A percentile compares a stretch with the other conserved stretches of the same genome.
Evolutionary conservation across 2,329 filamentous ascomycete genomes (phyloP).

Genomic region (Ophiostoma triangulosporum): DNA sequence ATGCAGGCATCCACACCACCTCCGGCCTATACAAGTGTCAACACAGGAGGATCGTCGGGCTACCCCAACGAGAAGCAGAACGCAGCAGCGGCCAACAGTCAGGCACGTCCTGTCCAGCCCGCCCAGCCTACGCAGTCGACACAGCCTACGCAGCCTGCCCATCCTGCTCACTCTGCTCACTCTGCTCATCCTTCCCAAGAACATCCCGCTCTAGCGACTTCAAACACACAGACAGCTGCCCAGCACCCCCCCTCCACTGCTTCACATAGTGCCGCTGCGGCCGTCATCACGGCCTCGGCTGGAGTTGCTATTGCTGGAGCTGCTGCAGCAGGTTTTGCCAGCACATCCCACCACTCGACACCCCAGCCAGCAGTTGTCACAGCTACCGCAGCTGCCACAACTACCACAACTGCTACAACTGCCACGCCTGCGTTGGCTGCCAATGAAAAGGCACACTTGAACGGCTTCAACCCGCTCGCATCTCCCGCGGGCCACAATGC

Average conservation of each 20-base stretch:
- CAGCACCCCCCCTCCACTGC: neutral
- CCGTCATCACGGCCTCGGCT: constrained; percentile 14
- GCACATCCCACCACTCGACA: neutral
- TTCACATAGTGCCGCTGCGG: constrained; percentile 3
- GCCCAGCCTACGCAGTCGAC: constrained; percentile 5
- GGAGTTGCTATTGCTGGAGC: constrained; percentile 4
- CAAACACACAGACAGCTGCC: neutral
- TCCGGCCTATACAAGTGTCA: constrained; percentile 85
- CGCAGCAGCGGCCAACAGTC: neutral
- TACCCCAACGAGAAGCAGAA: constrained; percentile 69
- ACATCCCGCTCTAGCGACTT: neutral
- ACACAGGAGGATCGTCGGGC: constrained; percentile 41
- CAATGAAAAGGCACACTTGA: constrained; percentile 7
- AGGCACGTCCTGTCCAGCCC: neutral
- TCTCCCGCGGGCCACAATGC: constrained; percentile 36
- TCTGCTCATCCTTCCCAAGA: neutral
- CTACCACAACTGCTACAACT: constrained; percentile 7
- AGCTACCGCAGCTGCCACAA: neutral
- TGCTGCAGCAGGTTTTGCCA: neutral
- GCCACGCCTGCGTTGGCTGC: constrained; percentile 16
- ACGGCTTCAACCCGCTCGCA: neutral
- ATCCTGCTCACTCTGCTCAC: constrained; percentile 4
- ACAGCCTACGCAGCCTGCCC: neutral
- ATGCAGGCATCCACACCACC: constrained; percentile 75
- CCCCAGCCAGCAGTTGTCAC: neutral